Base-by-base conservation (phyloP, 495 filamentous ascomycete species). In the Hypomontagnella submonticulosa region DNA sequence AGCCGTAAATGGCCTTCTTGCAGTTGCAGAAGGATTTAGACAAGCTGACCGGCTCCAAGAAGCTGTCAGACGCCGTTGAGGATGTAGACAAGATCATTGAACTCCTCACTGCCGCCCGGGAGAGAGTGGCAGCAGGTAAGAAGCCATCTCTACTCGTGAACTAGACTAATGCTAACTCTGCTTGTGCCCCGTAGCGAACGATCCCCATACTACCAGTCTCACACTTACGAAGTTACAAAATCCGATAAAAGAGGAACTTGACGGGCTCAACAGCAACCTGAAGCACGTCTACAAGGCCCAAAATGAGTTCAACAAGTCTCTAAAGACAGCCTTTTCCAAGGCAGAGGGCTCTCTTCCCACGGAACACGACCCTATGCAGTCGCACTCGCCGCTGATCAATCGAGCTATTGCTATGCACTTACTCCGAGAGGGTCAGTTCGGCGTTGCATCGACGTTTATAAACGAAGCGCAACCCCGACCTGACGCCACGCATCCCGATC, bases 381-480 rank as follows among this genome's bases (percentile, higher is more conserved):
- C 88, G 19, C 88, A 96, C 60, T 80, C 88, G 4, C 77, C 83
- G 34, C 83, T 97, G 8, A 90, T 97, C 68, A 94, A 98, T 73
- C 84, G 93, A 18, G 95, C 95, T 16, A 95, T 98, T 55, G 91
- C 90, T 2, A 97, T 99, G 93, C 95, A 99, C 74, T 81, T 99
- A 11, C 84, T 98, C 13, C 88, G 95, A 18, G 96, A 98, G 80
- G 95, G 95, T 34, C 90, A 97, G 72, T 98, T 99, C 74, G 80
- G 76, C 12, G 94, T 97, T 0, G 93, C 93, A 2, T 82, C 87
- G 4, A 92, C 89, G 3, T 97, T 97, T 59, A 83, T 93, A 15
- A 76, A 78, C 9, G 93, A 97, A 68, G 77, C 79, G 2, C 75
- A 80, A 42, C 63, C 73, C 7, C 62, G 53, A 54, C 18, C 47